phyloP scores from a whole-genome alignment of 352 stramenopile species.

The Globisporangium megalacanthum region DNA sequence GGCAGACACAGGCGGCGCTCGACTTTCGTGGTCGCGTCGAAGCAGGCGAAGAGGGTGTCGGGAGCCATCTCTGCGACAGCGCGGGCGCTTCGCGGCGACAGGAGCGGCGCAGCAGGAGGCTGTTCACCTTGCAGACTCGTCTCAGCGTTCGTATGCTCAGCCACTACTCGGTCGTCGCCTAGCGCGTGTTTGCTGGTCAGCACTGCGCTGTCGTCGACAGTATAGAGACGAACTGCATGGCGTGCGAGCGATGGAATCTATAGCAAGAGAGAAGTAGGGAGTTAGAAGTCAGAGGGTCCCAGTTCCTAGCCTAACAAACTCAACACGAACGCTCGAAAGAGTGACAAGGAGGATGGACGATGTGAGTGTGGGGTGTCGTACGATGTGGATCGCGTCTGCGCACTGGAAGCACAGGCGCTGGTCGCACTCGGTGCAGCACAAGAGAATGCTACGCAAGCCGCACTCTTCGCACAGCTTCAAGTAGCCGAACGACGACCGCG shows the following conservation, averaged over 20 bases:
- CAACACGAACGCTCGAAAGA: too few relatives aligned
- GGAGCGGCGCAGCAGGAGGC: conserved; percentile 9
- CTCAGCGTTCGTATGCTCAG: background rate
- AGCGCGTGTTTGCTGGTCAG: too few relatives aligned
- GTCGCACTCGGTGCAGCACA: conserved; percentile 42
- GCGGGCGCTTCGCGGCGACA: conserved; percentile 6
- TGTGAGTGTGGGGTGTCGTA: conserved; percentile 15
- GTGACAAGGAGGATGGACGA: too few relatives aligned
- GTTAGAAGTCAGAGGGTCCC: background rate
- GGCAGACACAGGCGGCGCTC: conserved; percentile 26
- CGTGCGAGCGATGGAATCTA: conserved; percentile 42
- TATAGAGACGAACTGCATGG: conserved; percentile 24
- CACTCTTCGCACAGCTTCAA: conserved; percentile 52
- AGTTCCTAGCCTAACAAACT: background rate
- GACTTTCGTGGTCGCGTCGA: conserved; percentile 15
- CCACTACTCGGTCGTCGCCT: background rate
- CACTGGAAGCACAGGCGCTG: conserved; percentile 53
- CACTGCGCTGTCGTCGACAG: background rate
- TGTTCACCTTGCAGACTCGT: background rate
- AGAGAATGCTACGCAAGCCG: conserved; percentile 12
- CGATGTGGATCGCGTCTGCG: conserved; percentile 73
- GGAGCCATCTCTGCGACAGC: background rate
- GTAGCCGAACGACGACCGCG: background rate
- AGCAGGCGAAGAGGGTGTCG: background rate
- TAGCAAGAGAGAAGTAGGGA: background rate